A percentile compares a stretch with the other conserved stretches of the same genome.
Conservation (phyloP, 164 flowering plant species). For the Sextonia rubra region DNA sequence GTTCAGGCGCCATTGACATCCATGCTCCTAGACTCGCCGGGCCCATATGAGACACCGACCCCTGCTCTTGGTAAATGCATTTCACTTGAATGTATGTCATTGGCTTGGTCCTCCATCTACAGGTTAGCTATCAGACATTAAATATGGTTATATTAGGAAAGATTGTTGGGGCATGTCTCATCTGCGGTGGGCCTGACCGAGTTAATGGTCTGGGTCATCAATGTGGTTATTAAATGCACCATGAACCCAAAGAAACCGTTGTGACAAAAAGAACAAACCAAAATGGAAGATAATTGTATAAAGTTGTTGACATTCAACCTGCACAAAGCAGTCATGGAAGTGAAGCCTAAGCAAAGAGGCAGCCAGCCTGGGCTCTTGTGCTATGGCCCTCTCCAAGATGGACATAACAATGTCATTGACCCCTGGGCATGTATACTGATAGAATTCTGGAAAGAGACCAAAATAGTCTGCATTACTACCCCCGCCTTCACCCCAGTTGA, state of each 20-base stretch:
- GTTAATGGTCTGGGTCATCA: background rate
- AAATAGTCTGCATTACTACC: conserved; percentile 18
- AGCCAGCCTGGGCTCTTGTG: conserved; percentile 68
- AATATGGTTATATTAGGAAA: background rate
- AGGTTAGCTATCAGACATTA: no score
- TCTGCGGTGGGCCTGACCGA: background rate
- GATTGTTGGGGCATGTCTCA: background rate
- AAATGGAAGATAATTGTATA: background rate
- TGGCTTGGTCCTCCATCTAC: no score
- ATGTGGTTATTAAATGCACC: background rate
- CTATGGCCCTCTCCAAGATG: conserved; percentile 60
- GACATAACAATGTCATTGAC: conserved; percentile 73
- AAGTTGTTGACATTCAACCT: conserved; percentile 35
- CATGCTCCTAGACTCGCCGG: no score
- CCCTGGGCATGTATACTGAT: conserved; percentile 72
- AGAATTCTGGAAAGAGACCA: conserved; percentile 55
- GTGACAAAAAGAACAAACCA: background rate
- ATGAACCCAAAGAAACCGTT: background rate
- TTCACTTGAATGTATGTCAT: no score
- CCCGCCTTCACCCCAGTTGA: conserved; percentile 35
- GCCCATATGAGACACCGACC: no score
- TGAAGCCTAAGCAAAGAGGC: conserved; percentile 92
- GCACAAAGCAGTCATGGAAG: conserved; percentile 96
- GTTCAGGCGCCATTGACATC: no score
- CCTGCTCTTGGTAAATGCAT: no score